Evolutionary conservation across 768 basidiomycete species (phyloP), one percentile per base, ranked within the genome.

Genomic region (Omphalotus guepiniiformis): DNA sequence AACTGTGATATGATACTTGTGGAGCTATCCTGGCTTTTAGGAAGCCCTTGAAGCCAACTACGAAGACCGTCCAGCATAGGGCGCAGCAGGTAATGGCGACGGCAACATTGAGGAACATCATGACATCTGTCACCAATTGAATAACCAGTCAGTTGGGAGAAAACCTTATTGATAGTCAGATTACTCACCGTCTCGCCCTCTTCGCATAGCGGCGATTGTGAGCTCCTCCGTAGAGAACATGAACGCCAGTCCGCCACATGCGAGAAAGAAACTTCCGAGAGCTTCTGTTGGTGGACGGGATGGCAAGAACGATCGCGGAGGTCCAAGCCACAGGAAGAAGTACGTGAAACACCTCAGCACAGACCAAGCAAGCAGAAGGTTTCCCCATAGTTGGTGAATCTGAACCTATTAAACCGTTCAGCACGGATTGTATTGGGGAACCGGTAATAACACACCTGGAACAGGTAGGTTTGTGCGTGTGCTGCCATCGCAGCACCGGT

Each of bases 401-500:
- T 93, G 82, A 32, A 96, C 92, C 78, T 88, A 52, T 12, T 15
- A 29, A 23, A 22, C 12, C 43, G 16, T 23, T 19, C 6, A 29
- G 30, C 9, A 15, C 13, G 29, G 42, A 22, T 39, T 7, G 2
- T n/a, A n/a, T n/a, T 21, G 21, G 34, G 44, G 43, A 38, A 25
- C 18, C 28, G n/a, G 23, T 30, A 32, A 16, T 37, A 40, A 53
- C 62, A 34, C 53, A 78, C 83, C 67, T 89, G 89, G 70, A 96
- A 96, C n/a, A 88, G 65, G 67, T 95, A 97, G 1, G 79, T 77
- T 64, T 97, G 94, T 46, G 79, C 76, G 63, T 98, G 95, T 0
- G 92, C 91, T 11, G 86, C 78, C 95, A 97, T 96, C 2, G 91
- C 94, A 2, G 85, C 78, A 18, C 94, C 95, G 9, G 93, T 94